phyloP scores from a whole-genome alignment of 331 rosid genomes.

The Stylosanthes scabra region DNA sequence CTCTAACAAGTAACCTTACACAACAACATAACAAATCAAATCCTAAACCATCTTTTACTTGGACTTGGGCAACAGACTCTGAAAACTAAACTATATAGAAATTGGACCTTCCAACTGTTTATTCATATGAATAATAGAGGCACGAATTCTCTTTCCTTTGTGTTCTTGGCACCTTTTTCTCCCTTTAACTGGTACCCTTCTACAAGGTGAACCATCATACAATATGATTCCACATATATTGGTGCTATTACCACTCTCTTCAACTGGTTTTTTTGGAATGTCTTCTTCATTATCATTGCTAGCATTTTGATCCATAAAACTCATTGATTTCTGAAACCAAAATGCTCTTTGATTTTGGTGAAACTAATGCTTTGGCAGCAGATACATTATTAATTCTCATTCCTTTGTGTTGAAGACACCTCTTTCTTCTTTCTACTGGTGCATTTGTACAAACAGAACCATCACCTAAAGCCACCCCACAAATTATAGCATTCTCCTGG shows the following conservation, averaged over 20 bases:
- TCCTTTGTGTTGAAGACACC: conserved; percentile 87
- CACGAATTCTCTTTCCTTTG: conserved; percentile 59
- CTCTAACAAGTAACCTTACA: conserved; percentile 36
- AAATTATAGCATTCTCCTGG: conserved; percentile 48
- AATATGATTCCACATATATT: conserved; percentile 67
- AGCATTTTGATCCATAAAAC: conserved; percentile 29
- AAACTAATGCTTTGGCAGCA: conserved; percentile 26
- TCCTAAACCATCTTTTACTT: conserved; percentile 19
- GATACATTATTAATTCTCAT: conserved; percentile 53
- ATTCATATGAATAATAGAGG: conserved; percentile 21
- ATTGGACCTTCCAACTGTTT: conserved; percentile 12
- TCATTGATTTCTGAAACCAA: not conserved
- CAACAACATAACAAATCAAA: conserved; percentile 39
- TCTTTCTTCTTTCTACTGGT: conserved; percentile 71
- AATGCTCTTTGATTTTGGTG: conserved; percentile 32
- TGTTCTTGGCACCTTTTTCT: conserved; percentile 79
- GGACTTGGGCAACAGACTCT: not conserved
- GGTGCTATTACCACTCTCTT: conserved; percentile 30
- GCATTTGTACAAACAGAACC: conserved; percentile 62
- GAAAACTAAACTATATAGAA: conserved; percentile 15
- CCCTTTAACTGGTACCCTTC: conserved; percentile 57
- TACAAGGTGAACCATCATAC: conserved; percentile 71
- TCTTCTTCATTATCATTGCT: conserved; percentile 24
- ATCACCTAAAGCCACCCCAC: conserved; percentile 62
- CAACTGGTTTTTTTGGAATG: conserved; percentile 32